Evolutionary conservation across 2,329 filamentous ascomycete genomes (phyloP).

Genomic region (Venturiaceae sp.): DNA sequence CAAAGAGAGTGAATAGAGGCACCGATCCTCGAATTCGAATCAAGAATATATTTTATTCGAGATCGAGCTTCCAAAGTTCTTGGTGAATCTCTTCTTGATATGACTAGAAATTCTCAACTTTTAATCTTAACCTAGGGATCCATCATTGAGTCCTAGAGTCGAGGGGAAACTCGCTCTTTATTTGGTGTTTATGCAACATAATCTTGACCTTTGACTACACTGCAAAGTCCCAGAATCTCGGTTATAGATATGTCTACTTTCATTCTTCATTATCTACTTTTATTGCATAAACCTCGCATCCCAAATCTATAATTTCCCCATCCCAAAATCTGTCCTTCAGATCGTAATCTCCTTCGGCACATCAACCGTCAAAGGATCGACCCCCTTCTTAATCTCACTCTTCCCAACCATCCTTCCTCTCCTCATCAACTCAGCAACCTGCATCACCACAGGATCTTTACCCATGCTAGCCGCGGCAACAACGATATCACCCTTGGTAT

Average conservation of each 20-base stretch:
- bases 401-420: conserved; percentile 74
- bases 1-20: too few relatives aligned
- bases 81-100: too few relatives aligned
- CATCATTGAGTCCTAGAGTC: too few relatives aligned
- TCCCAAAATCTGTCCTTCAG: background rate
- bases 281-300: background rate
- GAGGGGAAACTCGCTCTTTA: too few relatives aligned
- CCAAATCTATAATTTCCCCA: background rate
- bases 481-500: conserved; percentile 74
- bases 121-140: too few relatives aligned
- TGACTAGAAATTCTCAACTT: too few relatives aligned
- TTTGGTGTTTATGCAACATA: too few relatives aligned
- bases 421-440: conserved; percentile 78
- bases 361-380: conserved; percentile 27
- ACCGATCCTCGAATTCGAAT: too few relatives aligned
- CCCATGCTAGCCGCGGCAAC: conserved; percentile 89
- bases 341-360: conserved; percentile 2
- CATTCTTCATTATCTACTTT: background rate
- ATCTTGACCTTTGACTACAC: too few relatives aligned
- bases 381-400: conserved; percentile 59
- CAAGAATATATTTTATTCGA: too few relatives aligned
- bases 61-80: too few relatives aligned
- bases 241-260: background rate
- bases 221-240: too few relatives aligned
- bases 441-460: conserved; percentile 75